Evolutionary conservation across 1,284 basidiomycete genomes (phyloP), one percentile per base, ranked within the genome.

Genomic region (Vanrija sp.): DNA sequence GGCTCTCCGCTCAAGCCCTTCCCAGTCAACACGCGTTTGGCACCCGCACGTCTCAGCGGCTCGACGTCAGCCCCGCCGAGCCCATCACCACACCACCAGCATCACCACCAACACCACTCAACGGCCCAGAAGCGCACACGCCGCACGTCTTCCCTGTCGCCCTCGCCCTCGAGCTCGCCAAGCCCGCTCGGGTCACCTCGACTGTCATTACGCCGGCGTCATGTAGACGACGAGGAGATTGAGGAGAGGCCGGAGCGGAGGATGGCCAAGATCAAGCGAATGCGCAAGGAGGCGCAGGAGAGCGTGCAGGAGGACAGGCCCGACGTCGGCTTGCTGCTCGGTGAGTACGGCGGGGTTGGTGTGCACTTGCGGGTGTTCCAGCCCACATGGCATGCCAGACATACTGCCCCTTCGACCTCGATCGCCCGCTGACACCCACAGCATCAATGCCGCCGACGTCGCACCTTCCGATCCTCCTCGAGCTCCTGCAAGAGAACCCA

Each of bases 291-390:
- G 10, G 42, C 36, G 15, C 54, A 50, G 15, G 18, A 37, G 5
- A 23, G 52, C 12, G 50, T 39, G 23, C 38, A 53, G 8, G 51
- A 53, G 1, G 62, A 63, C 8, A 63, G 61, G 25, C 49, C 69
- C 2, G 73, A 75, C 49, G 54, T 71, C 10, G 73, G 71, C 2
- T 54, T 75, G 3, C 51, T 75, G 41, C 61, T 75, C 8, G 69
- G 72, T 75, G 47, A 53, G 69, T 63, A 4, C 3, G 12, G 31
- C 10, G 15, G 9, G 10, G 16, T 39, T 1, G 38, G 38, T 12
- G 10, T 4, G n/a, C 10, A 39, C 19, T 39, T 6, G n/a, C 7
- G 9, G 6, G 6, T 12, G 19, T 18, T 12, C 2, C 3, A 15
- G 3, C 12, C 12, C 25, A 10, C 25, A 27, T 10, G 25, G 2